A percentile compares a stretch with the other conserved stretches of the same genome.
Evolutionary conservation across 169 alveolate genomes (phyloP).

Genomic region (Cryptosporidium sp.): DNA sequence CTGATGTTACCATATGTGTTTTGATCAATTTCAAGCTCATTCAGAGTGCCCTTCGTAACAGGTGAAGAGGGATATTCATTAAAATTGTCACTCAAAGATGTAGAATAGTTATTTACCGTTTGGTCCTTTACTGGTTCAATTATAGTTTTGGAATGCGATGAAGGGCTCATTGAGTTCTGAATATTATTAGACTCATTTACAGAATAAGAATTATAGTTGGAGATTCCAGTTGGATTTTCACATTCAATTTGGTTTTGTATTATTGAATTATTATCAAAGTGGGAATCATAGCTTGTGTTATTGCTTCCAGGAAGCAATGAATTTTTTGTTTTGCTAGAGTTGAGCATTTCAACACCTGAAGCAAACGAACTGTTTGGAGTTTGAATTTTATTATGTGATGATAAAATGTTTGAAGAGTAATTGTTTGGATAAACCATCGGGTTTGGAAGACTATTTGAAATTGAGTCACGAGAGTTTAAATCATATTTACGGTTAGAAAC

Average conservation of each 20-base stretch:
- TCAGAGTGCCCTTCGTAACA: conserved; percentile 4
- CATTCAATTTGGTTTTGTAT: neutral
- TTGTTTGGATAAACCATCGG: conserved; percentile 34
- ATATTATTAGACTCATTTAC: neutral
- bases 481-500: neutral
- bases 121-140: neutral
- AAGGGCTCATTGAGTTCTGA: neutral
- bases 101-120: neutral
- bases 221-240: neutral
- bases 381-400: neutral
- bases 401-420: conserved; percentile 20
- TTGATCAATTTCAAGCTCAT: conserved; percentile 29
- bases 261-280: neutral
- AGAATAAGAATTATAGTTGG: neutral
- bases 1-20: conserved; percentile 66
- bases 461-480: neutral
- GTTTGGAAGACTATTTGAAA: neutral
- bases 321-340: conserved; percentile 1
- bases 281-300: neutral
- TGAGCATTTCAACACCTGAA: neutral
- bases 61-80: conserved; percentile 62
- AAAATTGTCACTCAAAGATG: neutral
- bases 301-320: neutral
- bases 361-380: neutral
- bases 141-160: neutral